Evolutionary conservation across 192 early-diverging fungal species (phyloP), one percentile per base, ranked within the genome.

Genomic region (Ambispora gerdemannii): DNA sequence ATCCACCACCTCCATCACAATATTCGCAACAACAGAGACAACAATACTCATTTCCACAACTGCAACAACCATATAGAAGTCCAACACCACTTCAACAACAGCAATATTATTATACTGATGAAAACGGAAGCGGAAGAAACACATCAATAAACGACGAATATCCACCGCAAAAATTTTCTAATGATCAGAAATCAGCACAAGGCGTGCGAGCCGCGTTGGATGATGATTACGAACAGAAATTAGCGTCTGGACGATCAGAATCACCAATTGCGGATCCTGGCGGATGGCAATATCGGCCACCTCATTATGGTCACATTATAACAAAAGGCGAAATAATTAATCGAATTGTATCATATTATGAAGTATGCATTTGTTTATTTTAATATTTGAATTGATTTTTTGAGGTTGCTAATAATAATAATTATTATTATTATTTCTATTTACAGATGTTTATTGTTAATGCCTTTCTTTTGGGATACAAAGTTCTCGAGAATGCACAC

Each of bases 271-370:
- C 30, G 34, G 62, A 38, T 13, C 22, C 30, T 25, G 67, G 56
- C 28, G 67, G 67, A 30, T 69, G 67, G 67, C n/a, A 52, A 19
- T 69, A 52, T 56, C 31, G 67, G 15, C 67, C 52, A 43, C 67
- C 67, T 27, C 49, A 69, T 22, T 15, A 69, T 69, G 67, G 67
- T 3, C 67, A 69, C 11, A 32, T 69, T 36, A 58, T 69, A 27
- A 69, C 67, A 0, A 69, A 30, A 56, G 52, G 67, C 20, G 67
- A 55, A 36, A 58, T 69, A 11, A 19, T 69, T 25, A 56, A 34
- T n/a, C 52, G 67, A 6, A 69, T 69, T 15, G 34, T 69, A 11
- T 52, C 47, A 58, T 69, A 69, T 55, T 69, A 69, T 36, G 67
- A 69, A 28, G 67, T 69, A 69, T 1, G 33, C 15, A 56, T 4